These are phyloP conservation scores for Xerocomus spinulosus DNA, from an alignment of 768 basidiomycete species.

Conservation along the genomic window DNA sequence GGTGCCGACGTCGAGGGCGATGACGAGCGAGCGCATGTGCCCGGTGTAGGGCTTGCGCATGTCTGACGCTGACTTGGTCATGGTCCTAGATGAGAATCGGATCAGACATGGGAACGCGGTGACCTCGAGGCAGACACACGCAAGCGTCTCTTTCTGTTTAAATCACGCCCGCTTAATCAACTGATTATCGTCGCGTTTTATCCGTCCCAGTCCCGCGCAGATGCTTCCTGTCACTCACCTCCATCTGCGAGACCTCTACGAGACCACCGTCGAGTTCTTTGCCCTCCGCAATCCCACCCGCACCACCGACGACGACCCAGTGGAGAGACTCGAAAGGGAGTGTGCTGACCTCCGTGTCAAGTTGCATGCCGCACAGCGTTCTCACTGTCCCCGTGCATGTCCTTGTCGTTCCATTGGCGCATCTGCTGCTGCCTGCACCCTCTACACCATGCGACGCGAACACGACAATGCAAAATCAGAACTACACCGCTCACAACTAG, in stretches of 20 bases:
- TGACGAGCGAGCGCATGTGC: slow-evolving; percentile 56
- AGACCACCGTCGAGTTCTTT: slow-evolving; percentile 58
- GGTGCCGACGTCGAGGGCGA: slow-evolving; percentile 79
- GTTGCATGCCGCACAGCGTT: slow-evolving; percentile 34
- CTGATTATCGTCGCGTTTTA: slow-evolving; percentile 42
- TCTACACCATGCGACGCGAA: slow-evolving; percentile 46
- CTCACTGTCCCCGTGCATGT: slow-evolving; percentile 29
- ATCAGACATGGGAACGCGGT: slow-evolving; percentile 4
- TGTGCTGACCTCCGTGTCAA: slow-evolving; percentile 44
- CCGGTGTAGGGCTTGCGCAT: slow-evolving; percentile 74
- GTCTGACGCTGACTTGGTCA: slow-evolving; percentile 51
- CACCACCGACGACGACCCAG: slow-evolving; percentile 32
- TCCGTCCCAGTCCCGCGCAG: no score
- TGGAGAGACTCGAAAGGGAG: slow-evolving; percentile 36
- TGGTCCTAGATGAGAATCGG: slow-evolving; percentile 19
- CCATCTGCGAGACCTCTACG: slow-evolving; percentile 46
- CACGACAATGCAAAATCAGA: slow-evolving; percentile 53
- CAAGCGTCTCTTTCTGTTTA: slow-evolving; percentile 11
- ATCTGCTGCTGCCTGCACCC: slow-evolving; percentile 41
- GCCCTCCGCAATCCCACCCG: slow-evolving; percentile 39
- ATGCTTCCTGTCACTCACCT: slow-evolving; percentile 47
- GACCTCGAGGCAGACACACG: slow-evolving; percentile 19
- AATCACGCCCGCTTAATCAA: slow-evolving; percentile 10
- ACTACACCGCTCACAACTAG: slow-evolving; percentile 48
- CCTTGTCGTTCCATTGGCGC: slow-evolving; percentile 31